A percentile compares a stretch with the other conserved stretches of the same genome.
These are phyloP conservation scores for Elsinoe australis DNA, from an alignment of 2,329 filamentous ascomycete genomes.

Conservation along the genomic window DNA sequence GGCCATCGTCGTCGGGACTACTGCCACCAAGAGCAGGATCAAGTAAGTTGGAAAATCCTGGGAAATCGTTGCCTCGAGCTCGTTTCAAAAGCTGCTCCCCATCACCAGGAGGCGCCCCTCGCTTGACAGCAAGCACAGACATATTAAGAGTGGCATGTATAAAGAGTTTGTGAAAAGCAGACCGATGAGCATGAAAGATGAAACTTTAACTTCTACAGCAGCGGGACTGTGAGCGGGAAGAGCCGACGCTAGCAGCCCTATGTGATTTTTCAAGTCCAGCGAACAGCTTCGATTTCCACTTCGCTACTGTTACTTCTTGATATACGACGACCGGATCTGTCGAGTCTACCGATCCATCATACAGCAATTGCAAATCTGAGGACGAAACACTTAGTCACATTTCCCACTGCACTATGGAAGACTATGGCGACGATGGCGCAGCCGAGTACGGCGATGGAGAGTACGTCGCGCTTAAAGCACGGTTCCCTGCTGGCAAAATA, in stretches of 20 bases:
- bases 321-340: too few species aligned
- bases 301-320: too few species aligned
- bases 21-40: background rate
- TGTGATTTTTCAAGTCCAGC: slow-evolving; percentile 7
- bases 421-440: slow-evolving; percentile 27
- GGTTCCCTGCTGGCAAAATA: background rate
- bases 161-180: background rate
- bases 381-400: background rate
- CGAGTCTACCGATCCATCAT: too few species aligned
- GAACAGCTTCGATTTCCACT: background rate
- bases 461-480: slow-evolving; percentile 11
- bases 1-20: background rate
- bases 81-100: background rate
- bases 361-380: background rate
- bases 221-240: slow-evolving; percentile 1
- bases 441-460: slow-evolving; percentile 22
- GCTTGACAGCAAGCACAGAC: background rate
- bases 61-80: background rate
- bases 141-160: background rate
- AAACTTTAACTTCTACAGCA: slow-evolving; percentile 4
- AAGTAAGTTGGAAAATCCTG: background rate
- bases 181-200: background rate
- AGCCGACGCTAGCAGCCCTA: slow-evolving; percentile 14
- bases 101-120: background rate
- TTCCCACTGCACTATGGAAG: slow-evolving; percentile 22